Conservation (phyloP, 768 basidiomycete genomes). For the Rhodocollybia butyracea region DNA sequence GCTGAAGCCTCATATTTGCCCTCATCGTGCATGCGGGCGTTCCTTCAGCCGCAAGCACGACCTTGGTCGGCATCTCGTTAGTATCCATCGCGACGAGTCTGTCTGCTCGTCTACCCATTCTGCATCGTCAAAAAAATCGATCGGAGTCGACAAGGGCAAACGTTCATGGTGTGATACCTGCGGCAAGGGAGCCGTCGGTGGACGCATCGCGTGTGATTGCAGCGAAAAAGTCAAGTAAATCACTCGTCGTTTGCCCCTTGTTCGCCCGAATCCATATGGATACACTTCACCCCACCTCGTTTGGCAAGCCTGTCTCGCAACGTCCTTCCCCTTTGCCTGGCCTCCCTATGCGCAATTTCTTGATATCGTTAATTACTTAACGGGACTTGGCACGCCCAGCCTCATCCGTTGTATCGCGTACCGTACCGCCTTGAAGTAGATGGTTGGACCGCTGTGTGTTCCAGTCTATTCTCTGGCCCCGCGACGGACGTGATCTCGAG, state of each 20-base stretch:
- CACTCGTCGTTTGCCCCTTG: constrained; percentile 13
- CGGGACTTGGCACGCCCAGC: constrained; percentile 38
- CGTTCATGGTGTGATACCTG: constrained; percentile 74
- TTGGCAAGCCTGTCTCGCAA: constrained; percentile 10
- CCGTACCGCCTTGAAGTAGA: constrained; percentile 55
- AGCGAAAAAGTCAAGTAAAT: constrained; percentile 55
- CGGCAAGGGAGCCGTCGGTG: constrained; percentile 65
- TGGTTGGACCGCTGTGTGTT: background rate
- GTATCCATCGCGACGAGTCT: constrained; percentile 75
- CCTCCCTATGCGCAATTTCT: constrained; percentile 27
- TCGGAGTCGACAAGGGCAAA: constrained; percentile 64
- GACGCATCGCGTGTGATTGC: constrained; percentile 55
- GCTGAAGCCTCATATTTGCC: constrained; percentile 85
- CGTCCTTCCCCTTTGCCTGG: constrained; percentile 29
- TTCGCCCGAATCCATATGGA: background rate
- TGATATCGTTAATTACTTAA: constrained; percentile 17
- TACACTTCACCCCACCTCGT: background rate
- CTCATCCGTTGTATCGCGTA: constrained; percentile 59
- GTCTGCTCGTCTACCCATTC: constrained; percentile 40
- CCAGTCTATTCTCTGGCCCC: constrained; percentile 32
- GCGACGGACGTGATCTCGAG: constrained; percentile 67
- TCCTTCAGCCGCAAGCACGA: constrained; percentile 96
- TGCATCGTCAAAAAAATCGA: constrained; percentile 40
- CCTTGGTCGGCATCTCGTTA: constrained; percentile 82
- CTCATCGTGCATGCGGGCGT: constrained; percentile 79